Evolutionary conservation across 177 flowering plant species (phyloP).

Genomic region (Vitis hybrid): DNA sequence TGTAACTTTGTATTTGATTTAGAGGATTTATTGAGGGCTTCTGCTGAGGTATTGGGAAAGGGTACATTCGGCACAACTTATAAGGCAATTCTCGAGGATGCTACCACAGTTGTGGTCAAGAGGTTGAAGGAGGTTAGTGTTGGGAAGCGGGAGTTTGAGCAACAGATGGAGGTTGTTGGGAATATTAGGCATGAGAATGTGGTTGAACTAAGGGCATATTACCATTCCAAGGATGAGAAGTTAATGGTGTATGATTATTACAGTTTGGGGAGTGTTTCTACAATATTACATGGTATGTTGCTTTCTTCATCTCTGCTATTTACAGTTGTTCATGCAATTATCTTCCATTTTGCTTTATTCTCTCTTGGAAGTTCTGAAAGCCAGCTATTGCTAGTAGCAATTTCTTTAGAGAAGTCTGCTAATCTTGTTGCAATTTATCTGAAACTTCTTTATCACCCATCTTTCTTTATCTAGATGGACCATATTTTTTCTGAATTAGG

Average conservation of each 20-base stretch:
- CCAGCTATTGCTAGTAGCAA: not conserved
- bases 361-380: not conserved
- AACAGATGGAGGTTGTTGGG: slow-evolving; percentile 89
- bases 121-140: slow-evolving; percentile 80
- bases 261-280: slow-evolving; percentile 70
- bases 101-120: slow-evolving; percentile 81
- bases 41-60: slow-evolving; percentile 93
- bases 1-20: slow-evolving; percentile 75
- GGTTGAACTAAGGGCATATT: slow-evolving; percentile 74
- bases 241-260: slow-evolving; percentile 80
- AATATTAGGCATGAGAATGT: slow-evolving; percentile 77
- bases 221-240: slow-evolving; percentile 87
- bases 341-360: not conserved
- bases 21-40: slow-evolving; percentile 91
- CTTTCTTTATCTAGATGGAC: too few relatives aligned
- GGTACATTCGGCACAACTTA: slow-evolving; percentile 83
- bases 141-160: slow-evolving; percentile 86
- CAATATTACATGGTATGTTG: slow-evolving; percentile 71
- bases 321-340: not conserved
- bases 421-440: too few relatives aligned
- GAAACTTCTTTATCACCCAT: too few relatives aligned
- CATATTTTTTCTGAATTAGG: too few relatives aligned
- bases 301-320: not conserved
- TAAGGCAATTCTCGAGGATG: slow-evolving; percentile 82
- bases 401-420: too few relatives aligned